Percentiles rank a stretch among this genome's conserved stretches.
phyloP scores from a whole-genome alignment of 495 filamentous ascomycete genomes.

The Thozetella sp. region DNA sequence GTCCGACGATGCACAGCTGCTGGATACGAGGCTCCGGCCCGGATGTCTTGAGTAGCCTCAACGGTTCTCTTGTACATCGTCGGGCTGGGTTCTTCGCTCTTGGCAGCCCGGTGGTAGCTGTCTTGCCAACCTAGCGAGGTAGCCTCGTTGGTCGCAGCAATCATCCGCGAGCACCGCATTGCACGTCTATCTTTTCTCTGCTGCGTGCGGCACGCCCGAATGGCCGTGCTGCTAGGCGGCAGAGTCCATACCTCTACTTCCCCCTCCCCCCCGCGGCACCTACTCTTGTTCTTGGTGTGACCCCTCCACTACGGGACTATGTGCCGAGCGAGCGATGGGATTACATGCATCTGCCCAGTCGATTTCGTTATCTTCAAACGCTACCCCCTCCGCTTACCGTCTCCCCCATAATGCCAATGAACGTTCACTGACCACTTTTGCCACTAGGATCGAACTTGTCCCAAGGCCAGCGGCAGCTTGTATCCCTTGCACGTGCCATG shows the following conservation, averaged over 20 bases:
- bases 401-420: neutral
- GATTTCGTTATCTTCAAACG: neutral
- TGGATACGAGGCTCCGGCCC: neutral
- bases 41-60: neutral
- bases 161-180: no score
- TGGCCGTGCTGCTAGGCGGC: no score
- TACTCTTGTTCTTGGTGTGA: neutral
- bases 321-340: neutral
- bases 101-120: slow-evolving; percentile 2
- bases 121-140: no score
- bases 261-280: neutral
- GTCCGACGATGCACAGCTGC: slow-evolving; percentile 1
- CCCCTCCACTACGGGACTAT: no score
- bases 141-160: no score
- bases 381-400: neutral
- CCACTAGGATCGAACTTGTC: slow-evolving; percentile 72
- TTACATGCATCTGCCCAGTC: neutral
- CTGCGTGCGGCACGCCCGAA: no score
- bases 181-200: no score
- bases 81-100: neutral
- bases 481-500: slow-evolving; percentile 90
- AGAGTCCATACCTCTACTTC: neutral
- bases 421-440: slow-evolving; percentile 6
- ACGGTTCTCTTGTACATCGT: neutral
- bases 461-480: slow-evolving; percentile 87